Conservation (phyloP, 257 asterid species). For the Penstemon davidsonii region DNA sequence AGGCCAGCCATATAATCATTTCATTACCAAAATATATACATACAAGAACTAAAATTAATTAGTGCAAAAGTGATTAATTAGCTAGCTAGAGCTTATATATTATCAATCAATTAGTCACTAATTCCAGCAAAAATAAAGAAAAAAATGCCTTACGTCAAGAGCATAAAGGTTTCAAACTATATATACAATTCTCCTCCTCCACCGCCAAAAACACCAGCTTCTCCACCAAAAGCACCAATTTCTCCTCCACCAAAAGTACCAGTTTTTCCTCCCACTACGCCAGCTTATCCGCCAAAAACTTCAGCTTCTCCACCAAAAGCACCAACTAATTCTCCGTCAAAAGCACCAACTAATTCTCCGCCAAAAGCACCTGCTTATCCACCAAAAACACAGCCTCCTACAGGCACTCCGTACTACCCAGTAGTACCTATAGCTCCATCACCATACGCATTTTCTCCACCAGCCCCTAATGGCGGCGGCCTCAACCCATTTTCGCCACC, state of each 20-base stretch:
- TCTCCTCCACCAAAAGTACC: conserved; percentile 21
- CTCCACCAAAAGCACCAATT: conserved; percentile 25
- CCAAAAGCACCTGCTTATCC: conserved; percentile 18
- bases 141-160: too few species aligned
- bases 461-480: neutral
- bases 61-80: too few species aligned
- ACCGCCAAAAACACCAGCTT: conserved; percentile 4
- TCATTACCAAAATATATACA: too few species aligned
- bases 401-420: conserved; percentile 3
- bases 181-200: too few species aligned
- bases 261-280: neutral
- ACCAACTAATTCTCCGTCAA: conserved; percentile 24
- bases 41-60: too few species aligned
- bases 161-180: too few species aligned
- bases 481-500: conserved; percentile 27
- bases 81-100: too few species aligned
- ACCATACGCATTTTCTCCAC: neutral
- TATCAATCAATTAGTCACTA: too few species aligned
- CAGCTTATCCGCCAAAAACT: neutral
- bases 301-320: conserved; percentile 22
- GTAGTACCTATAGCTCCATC: too few species aligned
- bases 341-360: conserved; percentile 17
- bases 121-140: too few species aligned
- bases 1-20: too few species aligned
- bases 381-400: conserved; percentile 16